Evolutionary conservation across 2,329 filamentous ascomycete genomes (phyloP).

Genomic region (Mycocentrospora acerina): DNA sequence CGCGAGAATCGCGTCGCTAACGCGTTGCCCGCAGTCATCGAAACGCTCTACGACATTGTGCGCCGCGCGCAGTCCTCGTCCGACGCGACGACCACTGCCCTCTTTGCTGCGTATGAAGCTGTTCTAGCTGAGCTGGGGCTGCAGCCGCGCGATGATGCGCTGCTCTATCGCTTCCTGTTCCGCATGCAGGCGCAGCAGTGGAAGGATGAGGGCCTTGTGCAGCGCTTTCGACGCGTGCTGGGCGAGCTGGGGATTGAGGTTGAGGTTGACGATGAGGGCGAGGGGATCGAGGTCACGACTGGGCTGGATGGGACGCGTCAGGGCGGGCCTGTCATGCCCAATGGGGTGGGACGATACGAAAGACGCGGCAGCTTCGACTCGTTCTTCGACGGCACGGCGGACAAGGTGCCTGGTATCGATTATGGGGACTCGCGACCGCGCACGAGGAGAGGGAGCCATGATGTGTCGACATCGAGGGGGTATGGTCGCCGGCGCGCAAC

Average conservation of each 20-base stretch:
- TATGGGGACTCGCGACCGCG: conserved; percentile 19
- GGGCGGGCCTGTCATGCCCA: conserved; percentile 18
- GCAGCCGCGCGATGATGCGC: conserved; percentile 71
- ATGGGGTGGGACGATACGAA: conserved; percentile 18
- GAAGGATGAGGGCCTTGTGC: conserved; percentile 53
- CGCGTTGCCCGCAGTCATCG: conserved; percentile 67
- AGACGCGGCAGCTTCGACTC: conserved; percentile 60
- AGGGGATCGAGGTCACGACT: conserved; percentile 40
- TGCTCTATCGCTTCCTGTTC: conserved; percentile 77
- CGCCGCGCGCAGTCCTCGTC: conserved; percentile 67
- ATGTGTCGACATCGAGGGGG: conserved; percentile 7
- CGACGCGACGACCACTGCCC: conserved; percentile 67
- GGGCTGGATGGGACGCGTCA: conserved; percentile 28
- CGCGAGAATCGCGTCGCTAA: too few species aligned
- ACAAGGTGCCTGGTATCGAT: conserved; percentile 51
- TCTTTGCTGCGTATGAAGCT: conserved; percentile 79
- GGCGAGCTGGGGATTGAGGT: conserved; percentile 62
- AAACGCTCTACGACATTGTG: conserved; percentile 75
- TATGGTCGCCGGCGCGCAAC: conserved; percentile 21
- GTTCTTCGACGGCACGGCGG: conserved; percentile 58
- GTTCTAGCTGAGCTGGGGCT: conserved; percentile 71
- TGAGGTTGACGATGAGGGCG: conserved; percentile 56
- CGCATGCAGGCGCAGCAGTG: conserved; percentile 55
- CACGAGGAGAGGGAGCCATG: conserved; percentile 20
- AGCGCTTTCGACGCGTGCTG: conserved; percentile 71